phyloP scores from a whole-genome alignment of 176 grass and related monocot species.

The Bonia amplexicaulis region DNA sequence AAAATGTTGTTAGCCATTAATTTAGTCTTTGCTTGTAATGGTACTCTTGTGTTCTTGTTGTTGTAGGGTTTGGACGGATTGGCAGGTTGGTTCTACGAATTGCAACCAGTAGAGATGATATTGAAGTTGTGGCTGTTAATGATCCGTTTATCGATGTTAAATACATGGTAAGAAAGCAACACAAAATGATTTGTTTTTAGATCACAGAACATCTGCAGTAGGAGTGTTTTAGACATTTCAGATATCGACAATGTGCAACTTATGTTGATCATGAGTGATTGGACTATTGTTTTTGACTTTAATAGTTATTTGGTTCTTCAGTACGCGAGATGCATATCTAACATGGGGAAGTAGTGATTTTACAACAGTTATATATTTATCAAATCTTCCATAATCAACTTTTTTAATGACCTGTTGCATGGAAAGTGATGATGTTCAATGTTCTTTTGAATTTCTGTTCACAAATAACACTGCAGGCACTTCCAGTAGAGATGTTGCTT shows the following conservation, averaged over 20 bases:
- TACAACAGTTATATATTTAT: background rate
- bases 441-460: background rate
- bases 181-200: background rate
- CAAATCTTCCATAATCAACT: background rate
- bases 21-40: background rate
- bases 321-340: background rate
- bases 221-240: background rate
- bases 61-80: slow-evolving; percentile 86
- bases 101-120: slow-evolving; percentile 78
- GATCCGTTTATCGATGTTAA: slow-evolving; percentile 97
- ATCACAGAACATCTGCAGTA: background rate
- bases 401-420: background rate
- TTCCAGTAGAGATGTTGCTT: background rate
- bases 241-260: background rate
- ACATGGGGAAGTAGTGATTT: background rate
- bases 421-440: background rate
- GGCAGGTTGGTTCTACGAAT: slow-evolving; percentile 88
- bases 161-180: slow-evolving; percentile 70
- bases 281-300: background rate
- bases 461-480: background rate
- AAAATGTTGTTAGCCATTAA: background rate
- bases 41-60: background rate
- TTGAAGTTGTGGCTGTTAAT: slow-evolving; percentile 98
- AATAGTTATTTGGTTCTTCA: background rate
- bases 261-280: background rate